Evolutionary conservation across 2,329 filamentous ascomycete species (phyloP), one percentile per base, ranked within the genome.

Genomic region (Curvularia spicifera): DNA sequence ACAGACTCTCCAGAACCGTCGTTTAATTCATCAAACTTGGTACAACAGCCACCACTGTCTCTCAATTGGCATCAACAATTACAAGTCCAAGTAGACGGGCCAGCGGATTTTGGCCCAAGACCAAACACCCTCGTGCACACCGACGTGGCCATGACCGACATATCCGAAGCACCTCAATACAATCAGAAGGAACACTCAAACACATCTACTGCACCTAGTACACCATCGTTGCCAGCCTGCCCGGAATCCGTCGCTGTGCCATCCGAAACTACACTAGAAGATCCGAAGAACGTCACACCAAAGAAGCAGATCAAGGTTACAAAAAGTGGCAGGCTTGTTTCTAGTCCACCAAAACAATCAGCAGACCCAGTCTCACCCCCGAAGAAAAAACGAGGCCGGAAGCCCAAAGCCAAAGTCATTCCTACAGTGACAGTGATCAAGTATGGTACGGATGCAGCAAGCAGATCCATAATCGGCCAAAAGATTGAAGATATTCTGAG

Each of bases 401-500:
- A 63, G 45, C 59, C 64, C 5, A 45, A 65, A 50, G 54, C 61
- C 8, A 67, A 70, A 29, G 39, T 70, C 2, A 76, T 66, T 70
- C 73, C 66, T 61, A 74, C 61, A 20, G 67, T 90, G 5, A 82
- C 87, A 2, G 77, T 78, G 12, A 81, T 92, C 31, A 81, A 78
- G 59, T 94, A 94, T 69, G 85, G 84, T 1, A 70, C 67, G 4
- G 82, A 85, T 55, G 71, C 78, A 6, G 72, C 71, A 28, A 78
- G 77, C 39, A 81, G 82, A 39, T 69, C 74, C 31, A 76, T 77
- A 0, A 73, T 91, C 28, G 89, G 88, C 0, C 72, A 81, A 8
- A 83, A 81, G 63, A 89, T 96, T 55, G 78, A 87, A 24, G 78
- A 82, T 4, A 90, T 96, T 24, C 73, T 93, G 52, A 58, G 67